phyloP scores from a whole-genome alignment of 345 rosid genomes.

The Populus davidiana region DNA sequence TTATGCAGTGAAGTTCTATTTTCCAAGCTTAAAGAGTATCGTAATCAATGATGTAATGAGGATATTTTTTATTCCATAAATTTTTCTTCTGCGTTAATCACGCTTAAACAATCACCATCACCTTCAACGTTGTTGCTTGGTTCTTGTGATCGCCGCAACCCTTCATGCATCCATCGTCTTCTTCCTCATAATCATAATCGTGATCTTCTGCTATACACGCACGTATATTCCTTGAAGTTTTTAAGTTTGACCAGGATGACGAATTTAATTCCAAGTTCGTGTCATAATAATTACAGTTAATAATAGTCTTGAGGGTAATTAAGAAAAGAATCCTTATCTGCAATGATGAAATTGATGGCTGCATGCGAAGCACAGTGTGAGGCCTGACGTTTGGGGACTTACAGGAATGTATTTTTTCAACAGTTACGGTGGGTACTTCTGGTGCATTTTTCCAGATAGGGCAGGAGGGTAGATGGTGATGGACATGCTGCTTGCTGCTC shows the following conservation, averaged over 20 bases:
- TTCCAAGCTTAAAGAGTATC: background rate
- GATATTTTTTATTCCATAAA: too few relatives aligned
- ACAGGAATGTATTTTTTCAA: background rate
- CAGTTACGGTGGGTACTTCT: background rate
- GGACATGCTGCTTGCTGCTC: background rate
- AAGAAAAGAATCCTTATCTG: background rate
- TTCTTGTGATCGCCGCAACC: background rate
- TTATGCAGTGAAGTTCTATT: too few relatives aligned
- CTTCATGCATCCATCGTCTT: background rate
- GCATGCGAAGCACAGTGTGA: too few relatives aligned
- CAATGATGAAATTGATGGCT: background rate
- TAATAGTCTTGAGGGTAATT: background rate
- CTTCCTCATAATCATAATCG: background rate
- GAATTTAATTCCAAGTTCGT: background rate
- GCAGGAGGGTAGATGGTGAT: background rate
- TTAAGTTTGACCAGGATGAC: background rate
- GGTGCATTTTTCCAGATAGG: background rate
- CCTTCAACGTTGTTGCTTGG: background rate
- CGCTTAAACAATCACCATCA: background rate
- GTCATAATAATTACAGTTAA: background rate
- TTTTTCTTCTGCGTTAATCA: background rate
- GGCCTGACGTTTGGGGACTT: too few relatives aligned
- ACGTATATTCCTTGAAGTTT: background rate
- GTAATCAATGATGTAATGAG: background rate
- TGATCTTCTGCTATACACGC: too few relatives aligned